Evolutionary conservation across 371 early-diverging fungal genomes (phyloP), one percentile per base, ranked within the genome.

Genomic region (Parasitella parasitica): DNA sequence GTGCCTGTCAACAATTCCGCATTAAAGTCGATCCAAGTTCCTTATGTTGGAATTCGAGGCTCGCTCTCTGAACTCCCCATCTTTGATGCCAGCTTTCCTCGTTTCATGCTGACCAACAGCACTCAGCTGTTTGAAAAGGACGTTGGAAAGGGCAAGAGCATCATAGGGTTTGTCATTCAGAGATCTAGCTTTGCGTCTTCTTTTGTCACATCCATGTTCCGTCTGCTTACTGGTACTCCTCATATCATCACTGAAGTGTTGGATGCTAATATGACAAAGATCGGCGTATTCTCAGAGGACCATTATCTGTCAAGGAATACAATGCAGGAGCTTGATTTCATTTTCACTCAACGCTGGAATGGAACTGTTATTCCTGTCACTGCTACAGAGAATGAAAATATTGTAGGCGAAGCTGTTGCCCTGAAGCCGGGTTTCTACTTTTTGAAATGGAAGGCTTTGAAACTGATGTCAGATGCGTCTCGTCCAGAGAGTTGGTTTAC

Each of bases 41-140:
- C 89, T 6, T 88, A 85, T 61, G 62, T 79, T 24, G 89, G 87
- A 26, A 49, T 85, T 27, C 68, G 72, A 54, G 87, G 89, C 2
- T 68, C 82, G 28, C 49, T 83, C n/a, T 36, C 54, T 34, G 59
- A 74, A 13, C 62, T 86, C 2, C 86, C 84, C 6, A 80, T 85
- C 15, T 75, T 86, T 61, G 81, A 56, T 12, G 8, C 16, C 5
- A 58, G 61, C 0, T 77, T 67, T 34, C 81, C 78, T 38, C 52
- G 60, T 7, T 22, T 69, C n/a, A 4, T 56, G 4, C 5, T 41
- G 3, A 37, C 27, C 20, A 56, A 63, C 20, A 20, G 5, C 5
- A 50, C 63, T 0, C 26, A n/a, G 1, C 5, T 55, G 12, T 63
- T 56, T 50, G 48, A 54, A 12, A 36, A 22, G 2, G 39, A 28